Evolutionary conservation across 176 grass and related monocot genomes (phyloP), one percentile per base, ranked within the genome.

Genomic region (Avena atlantica): DNA sequence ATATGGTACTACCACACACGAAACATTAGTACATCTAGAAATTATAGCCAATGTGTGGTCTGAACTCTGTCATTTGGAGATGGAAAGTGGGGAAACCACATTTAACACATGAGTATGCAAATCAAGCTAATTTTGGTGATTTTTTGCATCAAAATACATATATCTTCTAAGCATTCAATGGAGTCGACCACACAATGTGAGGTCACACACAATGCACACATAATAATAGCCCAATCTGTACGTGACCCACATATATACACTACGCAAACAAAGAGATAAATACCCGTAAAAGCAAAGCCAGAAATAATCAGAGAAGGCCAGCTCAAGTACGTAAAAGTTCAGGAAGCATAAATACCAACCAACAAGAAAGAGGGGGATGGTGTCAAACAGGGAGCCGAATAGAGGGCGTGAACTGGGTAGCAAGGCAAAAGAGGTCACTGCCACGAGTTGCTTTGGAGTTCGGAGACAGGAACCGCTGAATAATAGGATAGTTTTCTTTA

Each of bases 301-400:
- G 42, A 14, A 7, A 21, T 64, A 62, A 79, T 65, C 53, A 36
- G 36, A 58, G 31, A 85, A 44, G 17, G 14, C 52, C 52, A 89
- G 53, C 81, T 84, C 65, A 89, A 79, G 16, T 14, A n/a, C 60
- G 29, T 13, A 27, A 19, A 49, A 79, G 14, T 31, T 52, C 23
- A 37, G 24, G 77, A 24, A 7, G 16, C 44, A 59, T 36, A 27
- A 60, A 69, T 60, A 83, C 44, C 80, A 56, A 37, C 49, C 64
- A 78, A 61, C 52, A 25, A 9, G 8, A 61, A 78, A 56, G 21
- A 83, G 17, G n/a, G 8, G 42, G 36, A 37, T 5, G 72, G 87
- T 52, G 78, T 66, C 36, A 73, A 96, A 68, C 87, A 78, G 69
- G 86, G 73, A 31, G 69, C 44, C 65, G 73, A 79, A 88, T 21